Conservation (phyloP, 2,329 filamentous ascomycete species). For the Pseudogymnoascus sp. region DNA sequence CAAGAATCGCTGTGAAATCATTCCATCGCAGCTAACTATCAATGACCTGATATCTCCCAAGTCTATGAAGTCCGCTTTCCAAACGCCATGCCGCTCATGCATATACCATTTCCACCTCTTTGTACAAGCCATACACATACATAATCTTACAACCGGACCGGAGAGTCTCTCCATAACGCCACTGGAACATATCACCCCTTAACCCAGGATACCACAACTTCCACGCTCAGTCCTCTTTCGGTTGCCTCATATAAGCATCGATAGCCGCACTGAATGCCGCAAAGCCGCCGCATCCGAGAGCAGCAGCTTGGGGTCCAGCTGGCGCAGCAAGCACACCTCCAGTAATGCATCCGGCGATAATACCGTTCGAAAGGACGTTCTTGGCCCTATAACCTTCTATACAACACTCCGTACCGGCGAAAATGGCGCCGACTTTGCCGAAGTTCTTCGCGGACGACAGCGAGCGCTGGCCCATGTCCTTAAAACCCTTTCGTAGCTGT, state of each 20-base stretch:
- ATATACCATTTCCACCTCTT: slow-evolving; percentile 5
- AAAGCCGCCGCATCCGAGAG: slow-evolving; percentile 84
- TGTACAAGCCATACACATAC: slow-evolving; percentile 9
- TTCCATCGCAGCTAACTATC: slow-evolving; percentile 1
- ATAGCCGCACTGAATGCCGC: slow-evolving; percentile 89
- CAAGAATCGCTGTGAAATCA: slow-evolving; percentile 4
- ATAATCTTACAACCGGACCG: slow-evolving; percentile 5
- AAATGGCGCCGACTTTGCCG: slow-evolving; percentile 84
- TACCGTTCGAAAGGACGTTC: slow-evolving; percentile 85
- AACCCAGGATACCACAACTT: not conserved
- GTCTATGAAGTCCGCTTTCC: slow-evolving; percentile 2
- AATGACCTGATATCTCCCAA: not conserved
- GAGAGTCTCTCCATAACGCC: not conserved
- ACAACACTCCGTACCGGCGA: slow-evolving; percentile 88
- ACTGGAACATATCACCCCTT: not conserved
- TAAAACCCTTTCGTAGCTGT: slow-evolving; percentile 79
- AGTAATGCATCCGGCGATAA: slow-evolving; percentile 81
- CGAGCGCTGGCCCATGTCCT: slow-evolving; percentile 85
- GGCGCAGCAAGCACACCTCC: slow-evolving; percentile 80
- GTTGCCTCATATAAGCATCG: slow-evolving; percentile 82
- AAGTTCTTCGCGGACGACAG: slow-evolving; percentile 88
- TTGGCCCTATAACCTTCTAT: slow-evolving; percentile 89
- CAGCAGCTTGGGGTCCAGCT: slow-evolving; percentile 82
- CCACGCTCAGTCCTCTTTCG: slow-evolving; percentile 41
- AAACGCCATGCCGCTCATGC: slow-evolving; percentile 9